Conservation (phyloP, 495 filamentous ascomycete species). For the Physcia stellaris region DNA sequence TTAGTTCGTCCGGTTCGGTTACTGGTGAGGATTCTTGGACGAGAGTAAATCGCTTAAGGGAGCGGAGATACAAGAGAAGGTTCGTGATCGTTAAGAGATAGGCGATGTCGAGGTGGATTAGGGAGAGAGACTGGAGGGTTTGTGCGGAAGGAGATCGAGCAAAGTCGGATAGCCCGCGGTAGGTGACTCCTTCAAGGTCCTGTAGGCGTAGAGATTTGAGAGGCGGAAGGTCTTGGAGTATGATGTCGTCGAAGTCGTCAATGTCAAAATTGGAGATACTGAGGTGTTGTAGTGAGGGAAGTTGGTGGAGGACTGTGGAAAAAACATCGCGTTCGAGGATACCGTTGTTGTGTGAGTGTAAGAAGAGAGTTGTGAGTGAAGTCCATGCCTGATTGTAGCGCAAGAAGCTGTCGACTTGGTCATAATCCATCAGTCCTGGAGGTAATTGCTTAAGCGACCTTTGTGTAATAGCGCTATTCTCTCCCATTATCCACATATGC, state of each 20-base stretch:
- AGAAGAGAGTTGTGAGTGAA: conserved; percentile 55
- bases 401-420: conserved; percentile 55
- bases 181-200: conserved; percentile 63
- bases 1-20: conserved; percentile 28
- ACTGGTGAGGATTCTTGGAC: conserved; percentile 54
- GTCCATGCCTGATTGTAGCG: conserved; percentile 58
- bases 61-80: conserved; percentile 51
- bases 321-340: conserved; percentile 53
- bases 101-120: conserved; percentile 53
- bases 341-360: conserved; percentile 51
- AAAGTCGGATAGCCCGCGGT: conserved; percentile 60
- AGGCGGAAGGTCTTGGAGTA: conserved; percentile 54
- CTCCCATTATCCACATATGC: conserved; percentile 62
- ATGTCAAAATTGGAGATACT: conserved; percentile 60
- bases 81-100: conserved; percentile 60
- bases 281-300: conserved; percentile 60
- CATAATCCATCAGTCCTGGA: conserved; percentile 41
- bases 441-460: conserved; percentile 29
- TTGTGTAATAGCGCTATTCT: conserved; percentile 31
- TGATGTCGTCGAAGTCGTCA: conserved; percentile 58
- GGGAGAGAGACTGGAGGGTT: conserved; percentile 43
- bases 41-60: conserved; percentile 53
- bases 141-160: conserved; percentile 42
- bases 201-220: conserved; percentile 64
- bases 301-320: conserved; percentile 43